These are phyloP conservation scores for Mesembryanthemum crystallinum DNA, from an alignment of 148 eudicot species.

Conservation along the genomic window DNA sequence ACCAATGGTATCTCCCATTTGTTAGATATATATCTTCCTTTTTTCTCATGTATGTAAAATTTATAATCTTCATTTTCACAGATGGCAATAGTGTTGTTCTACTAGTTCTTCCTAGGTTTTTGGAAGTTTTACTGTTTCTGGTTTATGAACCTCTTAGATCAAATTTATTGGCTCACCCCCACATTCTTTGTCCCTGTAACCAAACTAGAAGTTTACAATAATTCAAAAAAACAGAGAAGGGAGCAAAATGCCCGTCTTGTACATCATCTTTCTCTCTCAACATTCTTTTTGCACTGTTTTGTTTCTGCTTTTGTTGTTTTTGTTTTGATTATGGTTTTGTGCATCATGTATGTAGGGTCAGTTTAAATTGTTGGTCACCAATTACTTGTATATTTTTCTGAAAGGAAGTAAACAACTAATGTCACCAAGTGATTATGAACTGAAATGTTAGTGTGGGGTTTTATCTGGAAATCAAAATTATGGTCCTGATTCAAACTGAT, in stretches of 20 bases:
- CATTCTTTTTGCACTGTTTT: too few species aligned
- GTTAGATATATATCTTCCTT: slow-evolving; percentile 9
- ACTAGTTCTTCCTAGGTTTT: slow-evolving; percentile 15
- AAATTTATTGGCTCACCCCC: slow-evolving; percentile 17
- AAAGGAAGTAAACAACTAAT: not conserved
- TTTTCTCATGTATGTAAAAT: slow-evolving; percentile 6
- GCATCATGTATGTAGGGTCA: not conserved
- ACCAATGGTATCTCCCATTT: slow-evolving; percentile 1
- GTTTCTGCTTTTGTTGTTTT: not conserved
- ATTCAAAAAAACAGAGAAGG: slow-evolving; percentile 14
- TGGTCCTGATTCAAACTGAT: too few species aligned
- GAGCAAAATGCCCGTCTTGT: slow-evolving; percentile 8
- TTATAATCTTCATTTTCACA: slow-evolving; percentile 1
- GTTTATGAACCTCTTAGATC: slow-evolving; percentile 14
- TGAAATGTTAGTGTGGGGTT: too few species aligned
- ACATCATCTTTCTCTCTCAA: slow-evolving; percentile 9
- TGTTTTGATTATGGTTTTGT: not conserved
- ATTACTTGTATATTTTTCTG: too few species aligned
- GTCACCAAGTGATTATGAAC: too few species aligned
- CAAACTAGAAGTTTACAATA: slow-evolving; percentile 13
- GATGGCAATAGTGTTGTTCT: slow-evolving; percentile 15
- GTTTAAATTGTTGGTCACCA: not conserved
- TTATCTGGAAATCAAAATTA: too few species aligned
- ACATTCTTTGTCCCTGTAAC: slow-evolving; percentile 30
- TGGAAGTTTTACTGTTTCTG: slow-evolving; percentile 11